Base-by-base conservation (phyloP, 257 asterid species). In the Solanum clarkiae region DNA sequence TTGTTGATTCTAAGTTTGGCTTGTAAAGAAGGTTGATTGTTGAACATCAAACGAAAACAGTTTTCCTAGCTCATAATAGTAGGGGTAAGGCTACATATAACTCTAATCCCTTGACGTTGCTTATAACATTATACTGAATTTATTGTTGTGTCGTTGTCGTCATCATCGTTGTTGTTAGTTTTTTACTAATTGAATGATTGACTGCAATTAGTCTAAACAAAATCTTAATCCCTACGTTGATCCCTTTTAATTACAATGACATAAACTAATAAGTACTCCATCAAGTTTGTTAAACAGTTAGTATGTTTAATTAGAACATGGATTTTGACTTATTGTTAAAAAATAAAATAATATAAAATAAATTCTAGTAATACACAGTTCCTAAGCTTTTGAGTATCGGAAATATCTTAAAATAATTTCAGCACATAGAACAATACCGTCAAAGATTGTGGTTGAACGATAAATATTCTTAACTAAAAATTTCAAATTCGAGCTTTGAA, bases 141-240 rank as follows among this genome's bases (percentile, higher is more conserved):
- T 44, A 4, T 5, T 44, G 1, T 0, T 0, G 5, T 56, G 11
- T 16, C 5, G 5, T 56, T 4, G 7, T 59, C 12, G 7, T 0
- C 10, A 40, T 12, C 5, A 5, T 53, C 14, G 56, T 53, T 53
- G 12, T 53, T 53, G 16, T 14, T 53, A 53, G 14, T 49, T 49
- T 10, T 69, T 85, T 85, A 49, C 84, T 87, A 71, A 85, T 59
- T 85, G 54, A 66, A 74, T 79, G 51, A 55, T 47, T 12, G 36
- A 51, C 42, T 53, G 22, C 40, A 47, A 74, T 75, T 75, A 24
- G 63, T 49, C 45, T 49, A 75, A 75, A 2, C 82, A 51, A 51
- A 75, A 4, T 75, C 62, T 51, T 75, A 49, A 24, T 75, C 82
- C 5, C n/a, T 75, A 49, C 44, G 62, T 75, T 80, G 77, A 59